Base-by-base conservation (phyloP, 2,329 filamentous ascomycete species). In the Verticillium klebahnii region DNA sequence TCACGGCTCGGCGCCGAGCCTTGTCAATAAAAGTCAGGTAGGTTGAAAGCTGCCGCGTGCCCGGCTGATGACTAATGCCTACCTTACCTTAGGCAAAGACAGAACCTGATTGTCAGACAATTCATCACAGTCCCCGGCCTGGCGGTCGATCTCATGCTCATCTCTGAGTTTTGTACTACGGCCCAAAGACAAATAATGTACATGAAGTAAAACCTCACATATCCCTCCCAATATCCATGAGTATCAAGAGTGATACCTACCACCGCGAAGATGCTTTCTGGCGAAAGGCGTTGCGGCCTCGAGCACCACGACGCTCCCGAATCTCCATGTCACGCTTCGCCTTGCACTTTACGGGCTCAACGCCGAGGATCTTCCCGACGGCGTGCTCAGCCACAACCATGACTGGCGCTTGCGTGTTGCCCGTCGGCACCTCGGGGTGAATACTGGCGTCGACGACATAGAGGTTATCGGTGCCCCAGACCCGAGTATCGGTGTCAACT, bases 401-500 rank as follows among this genome's bases (percentile, higher is more conserved):
- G 56, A 71, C 65, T 5, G 62, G 57, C 19, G 69, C 69, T 40
- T 68, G 65, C 0, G 66, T 70, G 37, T 71, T 71, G 23, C 69
- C 69, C n/a, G 69, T 71, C 3, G 69, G 69, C n/a, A 71, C 60
- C n/a, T 71, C 63, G 19, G 71, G 71, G 6, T 73, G 71, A 60
- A 73, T 72, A 50, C 70, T 72, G 2, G 64, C 71, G 39, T 73
- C 71, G 3, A 70, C 69, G 5, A 73, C 67, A 25, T 32, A 58
- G 23, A 73, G 39, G 60, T 73, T 73, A 54, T 69, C 65, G 14
- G 68, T 72, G 15, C 70, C 69, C 68, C 70, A 73, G 14, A 73
- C 71, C 32, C 68, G 69, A n/a, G 72, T 69, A 61, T 74, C 60
- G n/a, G 67, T 65, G 52, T 73, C 72, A 32, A 74, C 73, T 1